Evolutionary conservation across 129 eudicot genomes (phyloP), one percentile per base, ranked within the genome.

Genomic region (Deinandra increscens): DNA sequence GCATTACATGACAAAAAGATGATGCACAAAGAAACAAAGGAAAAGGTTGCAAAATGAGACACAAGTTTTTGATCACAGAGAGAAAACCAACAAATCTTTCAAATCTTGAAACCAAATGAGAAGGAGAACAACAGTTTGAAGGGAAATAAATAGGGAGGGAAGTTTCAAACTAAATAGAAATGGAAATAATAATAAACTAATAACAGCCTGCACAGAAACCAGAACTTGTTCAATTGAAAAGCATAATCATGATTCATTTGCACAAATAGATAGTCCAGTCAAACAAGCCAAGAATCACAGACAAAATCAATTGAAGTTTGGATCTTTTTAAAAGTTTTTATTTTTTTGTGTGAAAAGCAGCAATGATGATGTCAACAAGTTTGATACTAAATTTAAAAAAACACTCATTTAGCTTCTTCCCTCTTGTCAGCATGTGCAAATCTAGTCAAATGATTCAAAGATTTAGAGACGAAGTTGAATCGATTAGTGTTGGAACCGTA

Each of bases 1-100:
- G 87, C 78, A 72, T 81, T 81, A 81, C 69, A 85, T 36, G 89
- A 90, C 97, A 90, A 87, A 83, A 85, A 64, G 85, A 81, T 72
- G 80, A 61, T 71, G 71, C 91, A 82, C 84, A 76, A 64, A 80
- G 68, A 75, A 77, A 71, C 81, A 78, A 78, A 41, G 77, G 68
- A 49, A 79, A 69, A 68, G 61, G 17, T 60, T 68, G 79, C 70
- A 67, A 68, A 26, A 73, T 73, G 75, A 79, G 81, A 69, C 75
- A 48, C 65, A 49, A 39, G 62, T 56, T 75, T 69, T 76, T 7
- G 70, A 60, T 76, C 60, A 10, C 55, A 48, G 14, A 10, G 45
- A 48, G 14, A 26, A 43, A 22, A 8, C 55, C 71, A 68, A 79
- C 67, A 66, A 79, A 75, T 76, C 37, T 70, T 53, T 26, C 38